These are phyloP conservation scores for Exophiala spinifera DNA, from an alignment of 2,329 filamentous ascomycete genomes.

Conservation along the genomic window DNA sequence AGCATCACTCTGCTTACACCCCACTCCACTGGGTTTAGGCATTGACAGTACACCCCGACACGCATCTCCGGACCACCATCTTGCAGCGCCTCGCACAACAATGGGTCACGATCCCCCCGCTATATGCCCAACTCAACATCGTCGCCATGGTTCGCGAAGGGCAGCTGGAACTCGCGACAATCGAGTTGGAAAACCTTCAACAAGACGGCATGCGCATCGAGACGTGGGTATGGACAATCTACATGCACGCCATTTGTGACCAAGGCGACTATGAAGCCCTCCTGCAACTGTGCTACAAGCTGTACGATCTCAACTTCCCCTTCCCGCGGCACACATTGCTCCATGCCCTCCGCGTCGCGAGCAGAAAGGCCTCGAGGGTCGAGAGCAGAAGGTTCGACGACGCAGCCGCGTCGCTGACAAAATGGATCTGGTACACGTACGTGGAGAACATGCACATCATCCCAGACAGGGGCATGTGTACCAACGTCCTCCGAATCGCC, in stretches of 20 bases:
- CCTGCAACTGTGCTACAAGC: constrained; percentile 62
- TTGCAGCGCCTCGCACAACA: constrained; percentile 62
- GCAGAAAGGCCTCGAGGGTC: constrained; percentile 43
- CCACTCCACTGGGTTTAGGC: constrained; percentile 47
- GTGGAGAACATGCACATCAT: constrained; percentile 60
- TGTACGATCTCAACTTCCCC: constrained; percentile 46
- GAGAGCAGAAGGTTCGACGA: constrained; percentile 41
- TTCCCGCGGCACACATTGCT: constrained; percentile 62
- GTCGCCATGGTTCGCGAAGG: constrained; percentile 75
- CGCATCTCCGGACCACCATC: constrained; percentile 68
- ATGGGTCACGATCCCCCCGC: constrained; percentile 64
- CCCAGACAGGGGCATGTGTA: constrained; percentile 38
- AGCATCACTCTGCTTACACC: neutral
- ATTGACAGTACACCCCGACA: constrained; percentile 81
- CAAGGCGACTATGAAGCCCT: constrained; percentile 75
- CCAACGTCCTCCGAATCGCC: constrained; percentile 15
- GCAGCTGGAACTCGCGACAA: constrained; percentile 76
- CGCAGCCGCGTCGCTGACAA: constrained; percentile 61
- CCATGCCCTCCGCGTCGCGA: constrained; percentile 73
- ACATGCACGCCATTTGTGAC: constrained; percentile 70
- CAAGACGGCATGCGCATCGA: constrained; percentile 55
- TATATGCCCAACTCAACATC: constrained; percentile 65
- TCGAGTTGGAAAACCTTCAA: constrained; percentile 65
- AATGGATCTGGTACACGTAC: constrained; percentile 67
- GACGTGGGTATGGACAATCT: constrained; percentile 74